These are phyloP conservation scores for Penstemon barbatus DNA, from an alignment of 257 asterid genomes.

Conservation along the genomic window DNA sequence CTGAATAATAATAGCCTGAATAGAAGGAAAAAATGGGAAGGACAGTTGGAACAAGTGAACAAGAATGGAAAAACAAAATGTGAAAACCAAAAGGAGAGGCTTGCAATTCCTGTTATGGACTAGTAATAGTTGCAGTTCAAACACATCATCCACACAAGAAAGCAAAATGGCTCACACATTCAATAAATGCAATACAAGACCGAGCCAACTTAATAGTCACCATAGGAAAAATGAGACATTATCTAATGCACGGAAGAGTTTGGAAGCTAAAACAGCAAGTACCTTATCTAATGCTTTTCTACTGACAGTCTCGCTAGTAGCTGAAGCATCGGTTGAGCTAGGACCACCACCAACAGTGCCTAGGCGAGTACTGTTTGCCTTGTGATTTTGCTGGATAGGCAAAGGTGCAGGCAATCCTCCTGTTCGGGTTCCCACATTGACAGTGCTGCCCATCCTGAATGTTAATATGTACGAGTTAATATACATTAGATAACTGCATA, in stretches of 20 bases:
- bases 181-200: neutral
- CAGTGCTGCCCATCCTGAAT: slow-evolving; percentile 50
- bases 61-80: neutral
- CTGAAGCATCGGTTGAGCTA: slow-evolving; percentile 36
- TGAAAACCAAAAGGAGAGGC: too few species aligned
- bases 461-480: slow-evolving; percentile 23
- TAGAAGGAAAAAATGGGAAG: neutral
- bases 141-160: too few species aligned
- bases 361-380: slow-evolving; percentile 42
- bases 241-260: slow-evolving; percentile 5
- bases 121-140: neutral
- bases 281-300: slow-evolving; percentile 97
- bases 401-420: slow-evolving; percentile 42
- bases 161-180: neutral
- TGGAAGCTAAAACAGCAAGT: slow-evolving; percentile 24
- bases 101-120: neutral
- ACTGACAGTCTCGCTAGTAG: slow-evolving; percentile 74
- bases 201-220: neutral
- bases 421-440: slow-evolving; percentile 35
- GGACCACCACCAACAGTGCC: slow-evolving; percentile 36
- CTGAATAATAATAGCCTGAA: neutral
- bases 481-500: neutral
- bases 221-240: neutral
- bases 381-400: slow-evolving; percentile 40
- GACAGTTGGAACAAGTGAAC: neutral